Evolutionary conservation across 495 filamentous ascomycete species (phyloP).

Genomic region (Geoglossum glabrum): DNA sequence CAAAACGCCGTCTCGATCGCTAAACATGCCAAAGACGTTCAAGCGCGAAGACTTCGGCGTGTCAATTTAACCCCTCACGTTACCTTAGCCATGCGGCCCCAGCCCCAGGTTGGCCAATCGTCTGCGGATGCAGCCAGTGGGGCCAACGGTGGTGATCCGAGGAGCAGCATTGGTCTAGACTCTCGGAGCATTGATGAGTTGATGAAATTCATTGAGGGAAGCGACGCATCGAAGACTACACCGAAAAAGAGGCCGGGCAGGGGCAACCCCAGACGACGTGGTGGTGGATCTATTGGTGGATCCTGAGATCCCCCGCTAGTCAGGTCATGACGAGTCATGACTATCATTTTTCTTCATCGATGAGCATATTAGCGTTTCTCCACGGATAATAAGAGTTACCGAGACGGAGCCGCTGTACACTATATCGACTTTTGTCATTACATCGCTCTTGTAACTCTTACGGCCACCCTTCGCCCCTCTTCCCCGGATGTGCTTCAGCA

Average conservation of each 20-base stretch:
- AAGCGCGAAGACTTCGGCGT: constrained; percentile 45
- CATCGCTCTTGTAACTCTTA: neutral
- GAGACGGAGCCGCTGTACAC: neutral
- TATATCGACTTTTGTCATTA: neutral
- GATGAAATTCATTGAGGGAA: constrained; percentile 69
- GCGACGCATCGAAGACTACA: constrained; percentile 35
- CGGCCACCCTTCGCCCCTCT: neutral
- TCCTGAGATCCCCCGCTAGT: neutral
- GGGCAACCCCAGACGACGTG: neutral
- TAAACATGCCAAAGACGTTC: constrained; percentile 73
- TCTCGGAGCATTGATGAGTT: constrained; percentile 68
- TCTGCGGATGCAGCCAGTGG: constrained; percentile 4
- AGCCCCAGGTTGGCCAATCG: constrained; percentile 25
- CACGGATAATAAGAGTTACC: neutral
- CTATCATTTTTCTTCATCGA: neutral
- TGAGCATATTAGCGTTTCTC: neutral
- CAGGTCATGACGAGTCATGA: neutral
- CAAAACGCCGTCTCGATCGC: constrained; percentile 84
- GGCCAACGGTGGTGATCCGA: constrained; percentile 10
- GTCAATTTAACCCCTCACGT: constrained; percentile 36
- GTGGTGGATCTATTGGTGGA: neutral
- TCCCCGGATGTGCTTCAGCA: neutral
- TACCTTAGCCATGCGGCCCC: constrained; percentile 28
- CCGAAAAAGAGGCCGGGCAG: constrained; percentile 49
- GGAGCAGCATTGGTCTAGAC: constrained; percentile 25